phyloP scores from a whole-genome alignment of 306 rosid species.

The Senna tora region DNA sequence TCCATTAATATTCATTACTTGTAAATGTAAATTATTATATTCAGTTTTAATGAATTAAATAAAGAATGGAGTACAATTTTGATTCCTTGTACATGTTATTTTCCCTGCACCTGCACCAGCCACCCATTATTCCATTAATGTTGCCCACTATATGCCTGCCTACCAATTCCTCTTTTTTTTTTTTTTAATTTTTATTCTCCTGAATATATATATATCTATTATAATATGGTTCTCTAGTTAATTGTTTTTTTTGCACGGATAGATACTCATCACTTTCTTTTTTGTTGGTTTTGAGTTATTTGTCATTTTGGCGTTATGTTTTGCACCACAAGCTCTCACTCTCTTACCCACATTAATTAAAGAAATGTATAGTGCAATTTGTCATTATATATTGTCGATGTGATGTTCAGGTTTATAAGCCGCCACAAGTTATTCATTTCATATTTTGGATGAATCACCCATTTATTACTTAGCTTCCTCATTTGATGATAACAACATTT shows the following conservation, averaged over 20 bases:
- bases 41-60: background rate
- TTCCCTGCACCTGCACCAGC: slow-evolving; percentile 31
- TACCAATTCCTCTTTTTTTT: background rate
- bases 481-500: background rate
- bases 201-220: background rate
- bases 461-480: slow-evolving; percentile 4
- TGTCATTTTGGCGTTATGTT: background rate
- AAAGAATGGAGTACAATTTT: slow-evolving; percentile 37
- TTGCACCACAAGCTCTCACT: background rate
- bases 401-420: background rate
- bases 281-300: too few relatives aligned
- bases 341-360: too few relatives aligned
- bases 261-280: too few relatives aligned
- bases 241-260: too few relatives aligned
- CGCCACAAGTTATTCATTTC: slow-evolving; percentile 19
- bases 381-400: too few relatives aligned
- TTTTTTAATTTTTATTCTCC: background rate
- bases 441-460: background rate
- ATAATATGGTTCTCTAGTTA: background rate
- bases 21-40: slow-evolving; percentile 9
- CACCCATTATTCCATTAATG: too few relatives aligned
- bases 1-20: slow-evolving; percentile 41
- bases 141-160: slow-evolving; percentile 3
- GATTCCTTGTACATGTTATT: slow-evolving; percentile 20
- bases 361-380: background rate